These are phyloP conservation scores for Sclerotinia sclerotiorum DNA, from an alignment of 2,329 filamentous ascomycete species.

Conservation along the genomic window DNA sequence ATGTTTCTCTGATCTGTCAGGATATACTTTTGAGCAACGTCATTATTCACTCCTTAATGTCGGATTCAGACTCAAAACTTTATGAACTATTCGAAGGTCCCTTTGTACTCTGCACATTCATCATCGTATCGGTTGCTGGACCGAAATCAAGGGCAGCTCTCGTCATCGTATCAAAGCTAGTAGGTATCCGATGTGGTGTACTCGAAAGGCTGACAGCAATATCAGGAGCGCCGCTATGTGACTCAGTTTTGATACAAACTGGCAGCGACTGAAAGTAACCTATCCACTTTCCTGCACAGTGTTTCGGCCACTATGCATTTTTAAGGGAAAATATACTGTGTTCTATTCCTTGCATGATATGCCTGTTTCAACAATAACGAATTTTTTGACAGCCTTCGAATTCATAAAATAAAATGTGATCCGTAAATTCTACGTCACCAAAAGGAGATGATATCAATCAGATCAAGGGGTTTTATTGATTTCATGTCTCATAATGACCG, in stretches of 20 bases:
- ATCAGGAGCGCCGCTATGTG: no score
- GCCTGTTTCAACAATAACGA: background rate
- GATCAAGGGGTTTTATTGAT: slow-evolving; percentile 9
- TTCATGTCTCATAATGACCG: background rate
- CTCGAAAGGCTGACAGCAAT: no score
- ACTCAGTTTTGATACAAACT: no score
- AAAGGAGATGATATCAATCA: background rate
- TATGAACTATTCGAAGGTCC: no score
- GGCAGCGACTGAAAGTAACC: no score
- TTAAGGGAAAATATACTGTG: background rate
- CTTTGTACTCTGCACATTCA: no score
- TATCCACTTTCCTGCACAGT: no score
- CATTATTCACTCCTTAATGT: no score
- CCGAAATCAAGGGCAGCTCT: background rate
- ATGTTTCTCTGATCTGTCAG: background rate
- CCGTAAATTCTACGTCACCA: background rate
- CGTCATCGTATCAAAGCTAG: background rate
- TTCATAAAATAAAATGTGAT: background rate
- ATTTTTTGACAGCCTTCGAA: background rate
- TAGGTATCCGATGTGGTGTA: background rate
- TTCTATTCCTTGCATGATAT: slow-evolving; percentile 6
- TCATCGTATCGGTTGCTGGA: no score
- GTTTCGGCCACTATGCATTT: no score
- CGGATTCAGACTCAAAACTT: no score
- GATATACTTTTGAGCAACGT: background rate